Base-by-base conservation (phyloP, 345 rosid genomes). In the Citrus reticulata region DNA sequence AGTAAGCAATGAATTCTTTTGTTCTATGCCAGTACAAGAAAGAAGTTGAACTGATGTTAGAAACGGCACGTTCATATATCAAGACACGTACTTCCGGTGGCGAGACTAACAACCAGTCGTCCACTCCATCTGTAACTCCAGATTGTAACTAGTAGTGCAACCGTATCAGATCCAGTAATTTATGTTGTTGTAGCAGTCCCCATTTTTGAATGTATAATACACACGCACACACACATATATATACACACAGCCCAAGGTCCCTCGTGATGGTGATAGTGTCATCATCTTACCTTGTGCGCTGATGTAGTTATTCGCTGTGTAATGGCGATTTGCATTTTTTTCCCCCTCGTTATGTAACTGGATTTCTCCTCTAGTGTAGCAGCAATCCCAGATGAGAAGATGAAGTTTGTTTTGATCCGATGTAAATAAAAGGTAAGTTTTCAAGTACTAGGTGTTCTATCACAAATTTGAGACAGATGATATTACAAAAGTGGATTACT, bases 31-130 rank as follows among this genome's bases (percentile, higher is more conserved):
- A 92, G 99, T 92, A 90, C 91, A 93, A 95, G 92, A 95, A 91
- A 90, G 97, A 90, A 85, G 85, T 92, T 76, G 99, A 86, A 51
- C 19, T 88, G 85, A 89, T 94, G 95, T 77, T 90, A 63, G 93
- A 89, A 70, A 85, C 82, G 24, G 93, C 94, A 16, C 81, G 82
- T 24, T 72, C 84, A 7, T 80, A 55, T 75, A 73, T 89, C 68
- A 84, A 85, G 84, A 78, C 91, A 7, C 75, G 37, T 69, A 35
- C 64, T 32, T 55, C 89, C 3, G n/a, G 66, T 17, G 68, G 61
- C 1, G 86, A 80, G 49, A 39, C 61, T 1, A 76, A 74, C 22
- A 78, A 81, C 64, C 42, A 72, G 0, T 70, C 5, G 5, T 22
- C 86, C 30, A 25, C 78, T 5, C 49, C 84, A 20, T 3, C 89